phyloP scores from a whole-genome alignment of 2,329 filamentous ascomycete genomes.

The Mariannaea elegans region DNA sequence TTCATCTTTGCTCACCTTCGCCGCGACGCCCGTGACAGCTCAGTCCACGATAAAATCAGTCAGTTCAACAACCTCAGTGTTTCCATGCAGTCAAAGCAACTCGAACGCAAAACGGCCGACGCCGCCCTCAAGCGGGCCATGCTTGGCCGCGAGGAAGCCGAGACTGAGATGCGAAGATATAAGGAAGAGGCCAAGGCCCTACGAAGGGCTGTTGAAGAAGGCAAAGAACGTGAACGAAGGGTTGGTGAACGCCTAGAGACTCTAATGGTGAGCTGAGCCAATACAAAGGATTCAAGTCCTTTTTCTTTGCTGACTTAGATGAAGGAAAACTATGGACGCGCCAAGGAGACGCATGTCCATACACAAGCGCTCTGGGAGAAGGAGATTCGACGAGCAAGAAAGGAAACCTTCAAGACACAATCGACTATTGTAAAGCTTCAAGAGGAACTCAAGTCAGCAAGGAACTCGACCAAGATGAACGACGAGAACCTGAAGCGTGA shows the following conservation, averaged over 20 bases:
- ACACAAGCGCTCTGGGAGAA: conserved; percentile 77
- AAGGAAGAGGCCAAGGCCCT: conserved; percentile 68
- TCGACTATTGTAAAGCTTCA: conserved; percentile 75
- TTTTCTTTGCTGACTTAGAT: conserved; percentile 23
- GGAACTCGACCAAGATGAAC: conserved; percentile 60
- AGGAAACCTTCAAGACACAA: conserved; percentile 80
- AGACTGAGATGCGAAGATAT: conserved; percentile 71
- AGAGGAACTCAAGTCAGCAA: conserved; percentile 74
- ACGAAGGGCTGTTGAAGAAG: conserved; percentile 69
- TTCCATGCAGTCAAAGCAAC: conserved; percentile 66
- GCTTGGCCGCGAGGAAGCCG: conserved; percentile 75
- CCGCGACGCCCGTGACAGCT: conserved; percentile 61
- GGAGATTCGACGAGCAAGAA: conserved; percentile 73
- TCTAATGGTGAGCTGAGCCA: conserved; percentile 64
- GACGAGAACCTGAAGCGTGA: conserved; percentile 71
- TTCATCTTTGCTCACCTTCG: conserved; percentile 48
- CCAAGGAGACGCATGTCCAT: conserved; percentile 74
- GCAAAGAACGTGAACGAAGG: conserved; percentile 70
- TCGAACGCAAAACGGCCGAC: conserved; percentile 72
- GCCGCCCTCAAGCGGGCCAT: conserved; percentile 73
- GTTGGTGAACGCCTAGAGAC: conserved; percentile 73
- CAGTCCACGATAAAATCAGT: conserved; percentile 73
- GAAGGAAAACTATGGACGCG: conserved; percentile 75
- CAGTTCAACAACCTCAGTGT: conserved; percentile 77
- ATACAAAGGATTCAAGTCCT: not conserved